Evolutionary conservation across 495 filamentous ascomycete genomes (phyloP).

Genomic region (Aspergillus hancockii): DNA sequence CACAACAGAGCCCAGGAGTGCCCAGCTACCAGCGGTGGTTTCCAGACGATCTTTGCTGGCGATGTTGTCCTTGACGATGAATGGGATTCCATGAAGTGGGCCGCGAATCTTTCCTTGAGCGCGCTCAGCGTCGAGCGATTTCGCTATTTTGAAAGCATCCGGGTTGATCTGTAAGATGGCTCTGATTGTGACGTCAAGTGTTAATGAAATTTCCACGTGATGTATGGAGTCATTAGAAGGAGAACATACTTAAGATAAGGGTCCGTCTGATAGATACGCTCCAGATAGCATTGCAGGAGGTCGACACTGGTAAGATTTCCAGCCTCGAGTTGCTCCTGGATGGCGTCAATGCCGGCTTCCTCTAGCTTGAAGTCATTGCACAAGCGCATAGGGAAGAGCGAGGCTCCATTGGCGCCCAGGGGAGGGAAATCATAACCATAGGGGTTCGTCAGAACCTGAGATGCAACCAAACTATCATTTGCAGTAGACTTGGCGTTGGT

Average conservation of each 20-base stretch:
- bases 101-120: slow-evolving; percentile 53
- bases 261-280: slow-evolving; percentile 54
- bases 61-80: slow-evolving; percentile 77
- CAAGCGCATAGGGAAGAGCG: slow-evolving; percentile 57
- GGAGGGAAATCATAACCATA: slow-evolving; percentile 47
- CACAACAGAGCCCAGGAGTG: slow-evolving; percentile 62
- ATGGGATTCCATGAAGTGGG: slow-evolving; percentile 71
- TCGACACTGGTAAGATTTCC: slow-evolving; percentile 49
- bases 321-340: slow-evolving; percentile 45
- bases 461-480: slow-evolving; percentile 21
- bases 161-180: slow-evolving; percentile 64
- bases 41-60: slow-evolving; percentile 69
- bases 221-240: neutral
- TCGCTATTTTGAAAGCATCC: slow-evolving; percentile 59
- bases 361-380: slow-evolving; percentile 64
- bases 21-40: slow-evolving; percentile 61
- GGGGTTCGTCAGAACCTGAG: slow-evolving; percentile 34
- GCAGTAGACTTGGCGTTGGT: neutral
- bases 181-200: slow-evolving; percentile 23
- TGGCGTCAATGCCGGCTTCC: slow-evolving; percentile 60
- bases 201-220: neutral
- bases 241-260: slow-evolving; percentile 57
- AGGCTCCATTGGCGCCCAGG: slow-evolving; percentile 30
- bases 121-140: slow-evolving; percentile 59
- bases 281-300: slow-evolving; percentile 53